These are phyloP conservation scores for Aspergillus puulaauensis DNA, from an alignment of 2,329 filamentous ascomycete genomes.

Conservation along the genomic window DNA sequence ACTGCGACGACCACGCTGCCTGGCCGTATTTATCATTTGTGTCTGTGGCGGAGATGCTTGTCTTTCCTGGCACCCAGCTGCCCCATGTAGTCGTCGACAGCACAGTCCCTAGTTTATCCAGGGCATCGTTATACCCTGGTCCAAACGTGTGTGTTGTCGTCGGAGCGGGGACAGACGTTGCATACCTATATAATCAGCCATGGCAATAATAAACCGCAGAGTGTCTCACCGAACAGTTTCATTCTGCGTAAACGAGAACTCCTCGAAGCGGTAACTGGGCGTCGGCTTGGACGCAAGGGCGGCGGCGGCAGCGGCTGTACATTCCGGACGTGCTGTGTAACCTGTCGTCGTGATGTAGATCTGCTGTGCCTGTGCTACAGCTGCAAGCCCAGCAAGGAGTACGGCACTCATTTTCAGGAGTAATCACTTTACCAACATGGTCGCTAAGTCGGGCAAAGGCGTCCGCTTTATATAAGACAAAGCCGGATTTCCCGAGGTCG, in stretches of 20 bases:
- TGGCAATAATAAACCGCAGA: no score
- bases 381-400: not conserved
- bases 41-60: not conserved
- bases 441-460: no score
- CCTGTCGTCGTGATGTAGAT: not conserved
- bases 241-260: not conserved
- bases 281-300: not conserved
- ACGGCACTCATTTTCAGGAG: not conserved
- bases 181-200: not conserved
- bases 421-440: no score
- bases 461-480: no score
- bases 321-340: not conserved
- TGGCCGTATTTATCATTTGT: conserved; percentile 32
- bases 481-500: no score
- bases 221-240: not conserved
- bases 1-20: conserved; percentile 38
- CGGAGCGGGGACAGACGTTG: not conserved
- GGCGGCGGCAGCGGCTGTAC: not conserved
- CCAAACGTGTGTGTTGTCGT: not conserved
- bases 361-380: not conserved
- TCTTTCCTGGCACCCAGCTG: conserved; percentile 1
- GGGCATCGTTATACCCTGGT: not conserved
- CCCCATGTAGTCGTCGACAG: conserved; percentile 1
- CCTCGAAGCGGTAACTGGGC: not conserved
- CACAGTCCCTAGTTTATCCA: not conserved